These are phyloP conservation scores for Fusarium floridanum DNA, from an alignment of 2,329 filamentous ascomycete species.

Conservation along the genomic window DNA sequence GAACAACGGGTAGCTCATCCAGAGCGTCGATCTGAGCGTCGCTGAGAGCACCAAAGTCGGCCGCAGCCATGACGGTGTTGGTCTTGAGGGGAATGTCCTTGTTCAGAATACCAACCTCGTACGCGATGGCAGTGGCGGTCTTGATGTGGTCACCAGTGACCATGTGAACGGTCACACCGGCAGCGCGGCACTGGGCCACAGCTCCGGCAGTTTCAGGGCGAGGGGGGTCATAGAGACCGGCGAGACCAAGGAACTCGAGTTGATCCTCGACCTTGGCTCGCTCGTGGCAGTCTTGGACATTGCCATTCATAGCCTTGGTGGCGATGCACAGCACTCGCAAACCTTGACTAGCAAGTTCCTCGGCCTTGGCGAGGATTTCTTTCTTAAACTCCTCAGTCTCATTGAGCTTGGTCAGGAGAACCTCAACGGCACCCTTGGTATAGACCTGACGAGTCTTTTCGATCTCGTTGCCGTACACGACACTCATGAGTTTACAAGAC, in stretches of 20 bases:
- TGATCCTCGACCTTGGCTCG: constrained; percentile 68
- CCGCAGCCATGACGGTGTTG: constrained; percentile 70
- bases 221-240: constrained; percentile 80
- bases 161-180: constrained; percentile 77
- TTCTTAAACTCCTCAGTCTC: constrained; percentile 61
- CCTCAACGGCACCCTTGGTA: constrained; percentile 70
- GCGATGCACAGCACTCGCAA: constrained; percentile 78
- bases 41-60: constrained; percentile 72
- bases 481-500: constrained; percentile 80
- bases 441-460: constrained; percentile 59
- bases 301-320: constrained; percentile 58
- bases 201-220: constrained; percentile 74
- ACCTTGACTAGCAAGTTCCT: constrained; percentile 71
- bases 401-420: constrained; percentile 65
- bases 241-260: constrained; percentile 76
- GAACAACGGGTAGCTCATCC: constrained; percentile 72
- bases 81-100: constrained; percentile 51
- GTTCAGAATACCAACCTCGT: constrained; percentile 72
- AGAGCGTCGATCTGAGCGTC: constrained; percentile 74
- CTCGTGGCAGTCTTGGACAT: constrained; percentile 55
- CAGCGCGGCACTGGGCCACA: constrained; percentile 69
- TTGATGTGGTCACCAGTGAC: constrained; percentile 77
- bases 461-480: constrained; percentile 65
- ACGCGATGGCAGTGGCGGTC: constrained; percentile 75
- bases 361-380: constrained; percentile 63